Evolutionary conservation across 331 rosid genomes (phyloP), one percentile per base, ranked within the genome.

Genomic region (Quercus tomentella): DNA sequence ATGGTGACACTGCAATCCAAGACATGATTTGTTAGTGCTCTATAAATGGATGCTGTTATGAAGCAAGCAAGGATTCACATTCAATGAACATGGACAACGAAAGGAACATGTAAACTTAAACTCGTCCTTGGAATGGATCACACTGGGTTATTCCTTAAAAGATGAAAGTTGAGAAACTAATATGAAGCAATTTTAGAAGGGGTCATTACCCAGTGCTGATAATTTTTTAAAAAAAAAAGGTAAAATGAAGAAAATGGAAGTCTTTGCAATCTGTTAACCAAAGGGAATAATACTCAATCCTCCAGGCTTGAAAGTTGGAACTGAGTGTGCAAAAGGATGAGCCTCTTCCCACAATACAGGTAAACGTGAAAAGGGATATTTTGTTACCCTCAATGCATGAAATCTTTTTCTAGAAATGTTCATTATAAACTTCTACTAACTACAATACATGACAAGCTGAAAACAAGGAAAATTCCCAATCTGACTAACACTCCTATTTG

Each of bases 1-100:
- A 63, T 94, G 98, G 86, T 94, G 98, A 88, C 98, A 94, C 98
- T 94, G 92, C 95, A 86, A 72, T 74, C 75, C 82, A 76, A 73
- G 72, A 75, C 57, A 63, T 55, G 21, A 79, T 23, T 60, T 21
- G 17, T 63, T 61, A 82, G 63, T 28, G 28, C 69, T 62, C 69
- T 62, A 62, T 17, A 15, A 62, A 62, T 41, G 10, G 66, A 58
- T 58, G 30, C 25, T 23, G 18, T 10, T 9, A 25, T 60, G 66
- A 60, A 22, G 66, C 33, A 60, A 22, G 17, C 66, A 60, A 60
- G 15, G 22, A 31, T 16, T 30, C 11, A 65, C 33, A 25, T 33
- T 31, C 72, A 67, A 67, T 33, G 26, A 33, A 4, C 25, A 35
- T 6, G 5, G 72, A 67, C 72, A 8, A 22, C 25, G 0, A 67